Conservation (phyloP, 1,284 basidiomycete genomes). For the Exsudoporus floridanus region DNA sequence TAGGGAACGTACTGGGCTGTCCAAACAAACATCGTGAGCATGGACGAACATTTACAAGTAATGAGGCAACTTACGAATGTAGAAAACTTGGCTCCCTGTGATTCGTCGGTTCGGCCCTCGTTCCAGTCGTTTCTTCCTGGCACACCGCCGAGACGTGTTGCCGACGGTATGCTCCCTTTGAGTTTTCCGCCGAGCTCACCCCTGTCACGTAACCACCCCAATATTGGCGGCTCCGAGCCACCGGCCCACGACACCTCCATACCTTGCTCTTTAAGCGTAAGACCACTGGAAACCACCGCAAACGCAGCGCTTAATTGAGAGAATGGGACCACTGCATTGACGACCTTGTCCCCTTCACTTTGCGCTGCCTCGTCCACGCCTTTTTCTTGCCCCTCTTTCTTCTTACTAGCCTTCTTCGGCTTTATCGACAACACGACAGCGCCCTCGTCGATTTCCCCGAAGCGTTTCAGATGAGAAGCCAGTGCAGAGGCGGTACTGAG, state of each 20-base stretch:
- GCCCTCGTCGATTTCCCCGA: conserved; percentile 60
- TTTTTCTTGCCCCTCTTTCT: conserved; percentile 21
- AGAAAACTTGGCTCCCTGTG: conserved; percentile 24
- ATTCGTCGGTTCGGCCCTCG: background rate
- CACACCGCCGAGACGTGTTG: background rate
- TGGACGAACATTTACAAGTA: background rate
- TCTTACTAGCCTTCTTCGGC: conserved; percentile 40
- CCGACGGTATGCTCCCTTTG: background rate
- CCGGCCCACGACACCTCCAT: conserved; percentile 68
- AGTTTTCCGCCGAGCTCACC: conserved; percentile 51
- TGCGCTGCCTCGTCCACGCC: conserved; percentile 23
- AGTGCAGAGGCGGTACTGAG: conserved; percentile 54
- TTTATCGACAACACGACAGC: conserved; percentile 66
- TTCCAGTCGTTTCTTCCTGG: background rate
- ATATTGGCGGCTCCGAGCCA: conserved; percentile 71
- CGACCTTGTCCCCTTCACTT: conserved; percentile 57
- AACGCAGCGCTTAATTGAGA: conserved; percentile 72
- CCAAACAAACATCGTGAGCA: conserved; percentile 5
- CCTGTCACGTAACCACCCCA: conserved; percentile 73
- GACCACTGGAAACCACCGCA: conserved; percentile 61
- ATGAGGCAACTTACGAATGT: conserved; percentile 28
- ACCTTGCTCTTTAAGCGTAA: conserved; percentile 36
- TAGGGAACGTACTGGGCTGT: conserved; percentile 25
- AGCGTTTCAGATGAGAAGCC: conserved; percentile 51
- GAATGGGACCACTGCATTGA: conserved; percentile 72